Conservation (phyloP, 2,329 filamentous ascomycete genomes). For the Ilyonectria destructans region DNA sequence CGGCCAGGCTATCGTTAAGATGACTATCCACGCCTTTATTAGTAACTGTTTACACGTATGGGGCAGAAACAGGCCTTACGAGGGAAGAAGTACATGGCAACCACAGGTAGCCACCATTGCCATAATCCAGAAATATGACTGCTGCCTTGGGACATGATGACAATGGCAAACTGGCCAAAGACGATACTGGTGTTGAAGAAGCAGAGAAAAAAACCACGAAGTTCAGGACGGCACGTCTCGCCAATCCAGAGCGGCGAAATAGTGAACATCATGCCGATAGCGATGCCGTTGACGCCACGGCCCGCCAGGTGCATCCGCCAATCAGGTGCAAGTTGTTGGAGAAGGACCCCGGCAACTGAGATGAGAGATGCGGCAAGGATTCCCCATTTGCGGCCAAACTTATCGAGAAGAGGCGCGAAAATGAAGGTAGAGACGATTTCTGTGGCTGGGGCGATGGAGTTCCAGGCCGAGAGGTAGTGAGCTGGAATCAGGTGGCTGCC, state of each 20-base stretch:
- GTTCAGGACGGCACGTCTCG: conserved; percentile 55
- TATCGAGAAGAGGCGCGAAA: conserved; percentile 51
- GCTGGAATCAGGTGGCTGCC: conserved; percentile 51
- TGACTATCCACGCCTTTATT: conserved; percentile 26
- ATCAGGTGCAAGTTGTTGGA: conserved; percentile 50
- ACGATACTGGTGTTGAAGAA: conserved; percentile 58
- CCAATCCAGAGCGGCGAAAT: conserved; percentile 58
- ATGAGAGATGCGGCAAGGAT: conserved; percentile 47
- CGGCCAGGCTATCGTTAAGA: conserved; percentile 44
- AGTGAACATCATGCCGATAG: conserved; percentile 56
- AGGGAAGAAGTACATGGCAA: conserved; percentile 53
- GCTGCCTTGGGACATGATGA: conserved; percentile 42
- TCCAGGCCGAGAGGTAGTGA: conserved; percentile 51
- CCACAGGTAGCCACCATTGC: conserved; percentile 53
- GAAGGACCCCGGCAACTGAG: conserved; percentile 49
- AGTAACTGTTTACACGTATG: neutral
- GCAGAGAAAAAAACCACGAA: conserved; percentile 58
- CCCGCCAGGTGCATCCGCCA: conserved; percentile 51
- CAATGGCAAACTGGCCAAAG: conserved; percentile 53
- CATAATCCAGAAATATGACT: conserved; percentile 45
- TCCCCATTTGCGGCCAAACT: conserved; percentile 51
- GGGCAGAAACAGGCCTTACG: conserved; percentile 33
- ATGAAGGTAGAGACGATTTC: conserved; percentile 49
- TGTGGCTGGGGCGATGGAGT: conserved; percentile 49
- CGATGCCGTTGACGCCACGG: conserved; percentile 48